These are phyloP conservation scores for Malus sieversii DNA, from an alignment of 306 rosid species.

Conservation along the genomic window DNA sequence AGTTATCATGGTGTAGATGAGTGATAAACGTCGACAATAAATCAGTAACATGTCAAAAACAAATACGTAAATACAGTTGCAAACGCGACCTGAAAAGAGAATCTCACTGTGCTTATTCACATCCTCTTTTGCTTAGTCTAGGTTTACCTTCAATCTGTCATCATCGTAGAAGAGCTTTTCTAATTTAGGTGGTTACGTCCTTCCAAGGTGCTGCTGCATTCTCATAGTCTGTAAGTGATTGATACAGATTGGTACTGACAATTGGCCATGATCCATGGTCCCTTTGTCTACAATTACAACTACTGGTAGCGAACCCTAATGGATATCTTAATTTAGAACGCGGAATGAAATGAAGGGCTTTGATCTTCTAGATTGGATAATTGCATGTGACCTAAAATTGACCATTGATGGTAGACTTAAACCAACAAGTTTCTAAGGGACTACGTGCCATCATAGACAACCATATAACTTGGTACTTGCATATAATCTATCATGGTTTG, in stretches of 20 bases:
- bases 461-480: neutral
- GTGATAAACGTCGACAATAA: too few species aligned
- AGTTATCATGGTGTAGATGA: too few species aligned
- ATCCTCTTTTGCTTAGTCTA: neutral
- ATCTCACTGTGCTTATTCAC: neutral
- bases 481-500: neutral
- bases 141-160: neutral
- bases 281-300: neutral
- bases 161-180: neutral
- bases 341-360: neutral
- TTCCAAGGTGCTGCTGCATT: neutral
- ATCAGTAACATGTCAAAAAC: neutral
- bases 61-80: too few species aligned
- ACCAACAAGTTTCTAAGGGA: neutral
- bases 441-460: neutral
- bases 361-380: neutral
- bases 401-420: neutral
- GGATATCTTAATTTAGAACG: neutral
- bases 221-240: neutral
- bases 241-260: neutral
- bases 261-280: neutral
- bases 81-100: too few species aligned
- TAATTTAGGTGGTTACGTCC: neutral
- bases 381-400: neutral
- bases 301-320: neutral